Percentiles rank a stretch among this genome's conserved stretches.
phyloP scores from a whole-genome alignment of 2,329 filamentous ascomycete genomes.

The Cladosporium sp. region DNA sequence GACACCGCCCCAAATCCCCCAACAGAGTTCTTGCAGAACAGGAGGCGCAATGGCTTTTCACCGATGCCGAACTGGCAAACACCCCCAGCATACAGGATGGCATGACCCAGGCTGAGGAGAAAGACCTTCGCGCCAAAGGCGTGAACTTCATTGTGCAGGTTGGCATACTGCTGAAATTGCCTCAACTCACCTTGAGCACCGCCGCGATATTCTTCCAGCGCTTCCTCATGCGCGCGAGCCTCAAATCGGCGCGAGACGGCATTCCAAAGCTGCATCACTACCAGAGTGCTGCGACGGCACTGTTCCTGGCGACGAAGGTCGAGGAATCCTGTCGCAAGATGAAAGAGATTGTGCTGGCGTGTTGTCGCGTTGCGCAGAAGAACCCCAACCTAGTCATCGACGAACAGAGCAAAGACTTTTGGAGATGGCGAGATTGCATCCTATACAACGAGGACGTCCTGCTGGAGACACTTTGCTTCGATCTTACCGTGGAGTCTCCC shows the following conservation, averaged over 20 bases:
- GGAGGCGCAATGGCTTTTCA: slow-evolving; percentile 84
- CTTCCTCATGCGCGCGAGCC: slow-evolving; percentile 86
- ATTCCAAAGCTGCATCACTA: slow-evolving; percentile 80
- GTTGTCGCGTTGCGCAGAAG: slow-evolving; percentile 92
- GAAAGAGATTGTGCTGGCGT: slow-evolving; percentile 88
- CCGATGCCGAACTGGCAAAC: slow-evolving; percentile 72
- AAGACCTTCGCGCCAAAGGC: slow-evolving; percentile 78
- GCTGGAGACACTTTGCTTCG: slow-evolving; percentile 88
- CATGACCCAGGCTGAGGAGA: slow-evolving; percentile 71
- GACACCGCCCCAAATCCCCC: slow-evolving; percentile 32
- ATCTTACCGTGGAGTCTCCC: slow-evolving; percentile 84
- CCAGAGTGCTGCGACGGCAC: slow-evolving; percentile 75
- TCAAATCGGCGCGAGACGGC: slow-evolving; percentile 65
- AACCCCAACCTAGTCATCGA: slow-evolving; percentile 86
- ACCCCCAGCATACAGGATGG: slow-evolving; percentile 84
- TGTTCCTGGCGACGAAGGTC: slow-evolving; percentile 95
- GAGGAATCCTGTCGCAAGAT: slow-evolving; percentile 97
- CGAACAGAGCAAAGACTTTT: slow-evolving; percentile 97
- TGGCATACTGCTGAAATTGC: slow-evolving; percentile 85
- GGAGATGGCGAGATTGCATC: slow-evolving; percentile 95
- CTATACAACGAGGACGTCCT: slow-evolving; percentile 88
- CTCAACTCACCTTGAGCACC: slow-evolving; percentile 86
- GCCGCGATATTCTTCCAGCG: slow-evolving; percentile 93
- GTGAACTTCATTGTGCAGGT: slow-evolving; percentile 96
- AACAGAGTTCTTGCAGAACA: slow-evolving; percentile 49